Conservation (phyloP, 2,329 filamentous ascomycete genomes). For the Phaeosphaeria sp. region DNA sequence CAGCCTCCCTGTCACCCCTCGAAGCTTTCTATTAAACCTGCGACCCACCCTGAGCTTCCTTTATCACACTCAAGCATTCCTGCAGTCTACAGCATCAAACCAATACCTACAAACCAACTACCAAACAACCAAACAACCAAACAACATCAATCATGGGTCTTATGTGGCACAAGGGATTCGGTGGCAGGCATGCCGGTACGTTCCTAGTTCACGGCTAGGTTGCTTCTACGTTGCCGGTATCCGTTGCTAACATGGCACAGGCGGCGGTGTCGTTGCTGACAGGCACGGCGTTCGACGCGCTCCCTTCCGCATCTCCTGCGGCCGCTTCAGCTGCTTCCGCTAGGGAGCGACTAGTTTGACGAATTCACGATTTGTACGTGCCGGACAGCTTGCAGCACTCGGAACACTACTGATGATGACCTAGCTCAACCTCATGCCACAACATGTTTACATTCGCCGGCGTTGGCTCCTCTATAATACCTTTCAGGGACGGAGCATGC, state of each 20-base stretch:
- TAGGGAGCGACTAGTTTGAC: constrained; percentile 41
- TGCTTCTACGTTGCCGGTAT: constrained; percentile 10
- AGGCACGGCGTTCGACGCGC: constrained; percentile 59
- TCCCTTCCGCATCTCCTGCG: constrained; percentile 58
- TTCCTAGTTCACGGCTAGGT: constrained; percentile 6
- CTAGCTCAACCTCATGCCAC: constrained; percentile 2
- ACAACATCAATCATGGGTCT: constrained; percentile 49
- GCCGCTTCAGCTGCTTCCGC: constrained; percentile 61
- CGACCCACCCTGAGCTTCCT: constrained; percentile 1
- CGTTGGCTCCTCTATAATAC: no score
- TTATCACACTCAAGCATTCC: constrained; percentile 8
- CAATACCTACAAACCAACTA: neutral
- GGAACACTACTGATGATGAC: neutral
- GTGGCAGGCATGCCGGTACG: constrained; percentile 52
- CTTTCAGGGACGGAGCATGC: neutral
- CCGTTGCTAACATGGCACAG: constrained; percentile 37
- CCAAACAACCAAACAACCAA: constrained; percentile 13
- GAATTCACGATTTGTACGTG: constrained; percentile 35
- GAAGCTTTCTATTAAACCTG: constrained; percentile 18
- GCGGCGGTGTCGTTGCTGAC: constrained; percentile 60
- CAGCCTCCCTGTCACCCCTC: constrained; percentile 14
- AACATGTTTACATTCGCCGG: constrained; percentile 14
- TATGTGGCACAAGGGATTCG: constrained; percentile 56
- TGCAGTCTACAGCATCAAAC: neutral
- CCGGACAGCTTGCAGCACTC: fast-evolving